A percentile compares a stretch with the other conserved stretches of the same genome.
Conservation (phyloP, 2,329 filamentous ascomycete species). For the Trichoderma lentiforme region DNA sequence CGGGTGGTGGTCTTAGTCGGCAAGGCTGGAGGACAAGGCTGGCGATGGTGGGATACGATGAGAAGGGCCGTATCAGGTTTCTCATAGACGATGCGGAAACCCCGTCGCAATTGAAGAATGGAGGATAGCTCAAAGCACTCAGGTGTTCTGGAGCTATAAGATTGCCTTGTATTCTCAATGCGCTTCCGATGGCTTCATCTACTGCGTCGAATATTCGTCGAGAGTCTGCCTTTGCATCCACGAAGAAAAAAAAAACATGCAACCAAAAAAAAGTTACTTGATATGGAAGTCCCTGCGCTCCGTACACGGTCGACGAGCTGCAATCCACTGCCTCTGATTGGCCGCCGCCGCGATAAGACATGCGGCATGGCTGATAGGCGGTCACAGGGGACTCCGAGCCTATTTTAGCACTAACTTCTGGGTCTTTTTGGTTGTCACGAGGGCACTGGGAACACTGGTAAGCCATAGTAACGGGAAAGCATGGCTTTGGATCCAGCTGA, state of each 20-base stretch:
- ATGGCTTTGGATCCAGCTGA: background rate
- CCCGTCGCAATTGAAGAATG: background rate
- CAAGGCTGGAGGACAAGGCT: background rate
- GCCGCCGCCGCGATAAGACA: background rate
- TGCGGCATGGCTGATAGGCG: background rate
- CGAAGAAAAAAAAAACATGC: background rate
- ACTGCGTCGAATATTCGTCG: background rate
- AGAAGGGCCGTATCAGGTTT: conserved; percentile 9
- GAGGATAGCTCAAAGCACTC: background rate
- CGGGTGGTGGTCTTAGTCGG: background rate
- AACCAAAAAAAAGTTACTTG: background rate
- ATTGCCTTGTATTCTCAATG: background rate
- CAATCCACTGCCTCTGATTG: background rate
- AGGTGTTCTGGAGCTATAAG: background rate
- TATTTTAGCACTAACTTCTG: background rate
- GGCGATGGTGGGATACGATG: background rate
- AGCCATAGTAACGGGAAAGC: background rate
- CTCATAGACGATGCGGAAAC: conserved; percentile 18
- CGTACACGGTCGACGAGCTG: background rate
- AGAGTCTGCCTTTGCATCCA: background rate
- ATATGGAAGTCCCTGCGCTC: background rate
- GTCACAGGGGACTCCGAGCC: background rate
- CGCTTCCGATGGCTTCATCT: background rate
- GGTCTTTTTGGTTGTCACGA: background rate
- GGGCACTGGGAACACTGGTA: background rate